A percentile compares a stretch with the other conserved stretches of the same genome.
phyloP scores from a whole-genome alignment of 2,329 filamentous ascomycete species.

The Aspergillus sojae region DNA sequence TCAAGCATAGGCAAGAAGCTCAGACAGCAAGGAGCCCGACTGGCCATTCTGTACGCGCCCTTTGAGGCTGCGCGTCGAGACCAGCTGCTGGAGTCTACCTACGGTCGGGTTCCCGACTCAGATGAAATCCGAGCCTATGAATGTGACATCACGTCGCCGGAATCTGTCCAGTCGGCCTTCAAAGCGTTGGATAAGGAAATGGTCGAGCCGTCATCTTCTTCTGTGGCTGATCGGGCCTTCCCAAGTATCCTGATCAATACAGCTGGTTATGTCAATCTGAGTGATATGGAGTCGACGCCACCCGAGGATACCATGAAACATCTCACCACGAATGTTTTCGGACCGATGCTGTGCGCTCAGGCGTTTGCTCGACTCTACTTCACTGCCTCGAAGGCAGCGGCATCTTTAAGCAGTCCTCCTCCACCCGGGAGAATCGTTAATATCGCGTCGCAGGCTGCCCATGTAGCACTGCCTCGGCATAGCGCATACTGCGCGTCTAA shows the following conservation, averaged over 20 bases:
- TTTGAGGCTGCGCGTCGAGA: constrained; percentile 46
- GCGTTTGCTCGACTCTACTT: constrained; percentile 50
- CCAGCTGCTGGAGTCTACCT: constrained; percentile 40
- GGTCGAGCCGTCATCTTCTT: constrained; percentile 13
- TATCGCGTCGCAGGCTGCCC: constrained; percentile 51
- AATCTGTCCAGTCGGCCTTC: constrained; percentile 50
- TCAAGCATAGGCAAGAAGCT: constrained; percentile 47
- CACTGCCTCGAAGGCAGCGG: constrained; percentile 23
- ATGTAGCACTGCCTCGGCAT: constrained; percentile 49
- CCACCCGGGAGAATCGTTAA: constrained; percentile 50
- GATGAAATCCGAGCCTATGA: constrained; percentile 38
- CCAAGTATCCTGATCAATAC: constrained; percentile 48
- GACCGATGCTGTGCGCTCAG: constrained; percentile 50
- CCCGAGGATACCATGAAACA: constrained; percentile 49
- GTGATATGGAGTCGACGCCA: constrained; percentile 46
- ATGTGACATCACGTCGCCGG: constrained; percentile 53
- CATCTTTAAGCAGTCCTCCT: constrained; percentile 18
- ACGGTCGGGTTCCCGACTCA: constrained; percentile 24
- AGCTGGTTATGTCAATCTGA: constrained; percentile 50
- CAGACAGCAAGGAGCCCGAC: constrained; percentile 42
- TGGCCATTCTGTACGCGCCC: constrained; percentile 52
- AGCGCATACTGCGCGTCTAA: constrained; percentile 54
- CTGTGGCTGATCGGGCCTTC: constrained; percentile 28
- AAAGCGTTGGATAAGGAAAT: constrained; percentile 35
- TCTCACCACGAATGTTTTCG: constrained; percentile 48